Evolutionary conservation across 164 flowering plant genomes (phyloP).

Genomic region (Hamamelis virginiana): DNA sequence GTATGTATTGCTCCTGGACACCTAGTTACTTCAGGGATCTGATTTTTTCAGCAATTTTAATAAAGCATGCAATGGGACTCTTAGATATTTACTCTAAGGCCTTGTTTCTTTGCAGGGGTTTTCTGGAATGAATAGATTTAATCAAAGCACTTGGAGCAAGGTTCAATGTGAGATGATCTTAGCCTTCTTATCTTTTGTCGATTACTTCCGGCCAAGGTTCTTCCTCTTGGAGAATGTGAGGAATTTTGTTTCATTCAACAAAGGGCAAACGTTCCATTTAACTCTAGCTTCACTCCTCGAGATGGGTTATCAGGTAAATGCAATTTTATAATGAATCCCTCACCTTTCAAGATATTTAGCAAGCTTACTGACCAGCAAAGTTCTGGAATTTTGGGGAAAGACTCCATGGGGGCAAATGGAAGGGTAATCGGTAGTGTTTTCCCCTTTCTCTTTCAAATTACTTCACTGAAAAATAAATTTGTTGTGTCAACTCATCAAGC

Average conservation of each 20-base stretch:
- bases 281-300: conserved; percentile 91
- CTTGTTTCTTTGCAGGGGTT: conserved; percentile 63
- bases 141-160: conserved; percentile 90
- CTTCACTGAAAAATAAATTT: neutral
- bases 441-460: no score
- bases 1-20: conserved; percentile 18
- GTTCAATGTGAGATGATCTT: conserved; percentile 98
- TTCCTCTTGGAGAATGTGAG: conserved; percentile 94
- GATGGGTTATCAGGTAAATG: conserved; percentile 95
- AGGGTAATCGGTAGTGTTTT: no score
- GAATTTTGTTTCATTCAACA: conserved; percentile 87
- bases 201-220: conserved; percentile 78
- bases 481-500: neutral
- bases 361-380: neutral
- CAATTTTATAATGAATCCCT: neutral
- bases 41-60: neutral
- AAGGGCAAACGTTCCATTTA: conserved; percentile 89
- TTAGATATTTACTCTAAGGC: neutral
- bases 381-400: no score
- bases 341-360: neutral
- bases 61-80: neutral
- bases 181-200: conserved; percentile 89
- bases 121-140: conserved; percentile 96
- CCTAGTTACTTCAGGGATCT: neutral
- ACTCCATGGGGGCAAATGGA: neutral